Conservation (phyloP, 345 rosid genomes). For the Hibiscus trionum region DNA sequence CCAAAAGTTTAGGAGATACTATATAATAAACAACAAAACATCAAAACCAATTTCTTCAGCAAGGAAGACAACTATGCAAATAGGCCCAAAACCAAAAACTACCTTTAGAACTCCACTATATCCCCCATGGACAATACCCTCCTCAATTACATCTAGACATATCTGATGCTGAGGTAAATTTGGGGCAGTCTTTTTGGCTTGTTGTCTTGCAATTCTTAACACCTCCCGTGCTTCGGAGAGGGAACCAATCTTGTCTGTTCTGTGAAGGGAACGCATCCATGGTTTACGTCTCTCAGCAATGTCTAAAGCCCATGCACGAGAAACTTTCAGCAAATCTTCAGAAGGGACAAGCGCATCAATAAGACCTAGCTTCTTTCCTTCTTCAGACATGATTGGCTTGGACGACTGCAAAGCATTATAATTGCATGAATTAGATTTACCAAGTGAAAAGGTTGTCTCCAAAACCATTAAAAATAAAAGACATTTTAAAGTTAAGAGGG, state of each 20-base stretch:
- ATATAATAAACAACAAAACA: neutral
- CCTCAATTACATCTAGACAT: constrained; percentile 86
- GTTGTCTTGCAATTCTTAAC: constrained; percentile 49
- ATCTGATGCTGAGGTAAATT: constrained; percentile 88
- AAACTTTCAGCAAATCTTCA: constrained; percentile 66
- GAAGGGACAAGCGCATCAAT: constrained; percentile 69
- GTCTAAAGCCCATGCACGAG: constrained; percentile 80
- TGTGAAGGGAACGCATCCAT: constrained; percentile 72
- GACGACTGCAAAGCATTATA: constrained; percentile 47
- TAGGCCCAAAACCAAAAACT: constrained; percentile 4
- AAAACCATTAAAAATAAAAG: neutral
- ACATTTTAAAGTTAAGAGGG: neutral
- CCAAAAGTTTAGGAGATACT: neutral
- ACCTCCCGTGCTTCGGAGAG: constrained; percentile 68
- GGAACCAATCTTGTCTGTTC: constrained; percentile 81
- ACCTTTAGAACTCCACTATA: constrained; percentile 84
- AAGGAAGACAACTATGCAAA: neutral
- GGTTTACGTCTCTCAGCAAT: constrained; percentile 67
- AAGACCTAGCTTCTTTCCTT: constrained; percentile 79
- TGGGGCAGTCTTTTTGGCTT: constrained; percentile 66
- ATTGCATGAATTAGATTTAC: neutral
- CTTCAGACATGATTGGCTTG: constrained; percentile 76
- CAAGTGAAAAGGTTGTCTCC: neutral
- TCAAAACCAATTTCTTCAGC: neutral
- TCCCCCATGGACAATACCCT: constrained; percentile 86